Conservation (phyloP, 768 basidiomycete genomes). For the Kwoniella mangroviensis region DNA sequence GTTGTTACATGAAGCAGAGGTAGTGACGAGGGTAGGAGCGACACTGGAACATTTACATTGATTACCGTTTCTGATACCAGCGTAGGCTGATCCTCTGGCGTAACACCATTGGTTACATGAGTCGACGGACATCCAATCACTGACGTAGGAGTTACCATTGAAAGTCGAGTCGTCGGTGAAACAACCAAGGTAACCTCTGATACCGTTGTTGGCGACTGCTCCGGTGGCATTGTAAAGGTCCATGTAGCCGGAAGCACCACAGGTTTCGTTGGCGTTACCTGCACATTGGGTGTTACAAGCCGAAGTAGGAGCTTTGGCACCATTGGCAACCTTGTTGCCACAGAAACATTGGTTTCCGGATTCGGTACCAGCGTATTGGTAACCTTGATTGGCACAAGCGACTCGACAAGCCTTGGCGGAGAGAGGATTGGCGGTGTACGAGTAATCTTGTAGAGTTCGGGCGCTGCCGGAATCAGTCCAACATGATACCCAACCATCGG, state of each 20-base stretch:
- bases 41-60: conserved; percentile 32
- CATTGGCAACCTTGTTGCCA: conserved; percentile 22
- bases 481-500: conserved; percentile 27
- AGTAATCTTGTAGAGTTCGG: conserved; percentile 22
- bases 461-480: conserved; percentile 20
- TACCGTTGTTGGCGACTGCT: conserved; percentile 13
- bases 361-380: conserved; percentile 33
- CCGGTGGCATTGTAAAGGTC: conserved; percentile 38
- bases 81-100: conserved; percentile 21
- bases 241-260: conserved; percentile 30
- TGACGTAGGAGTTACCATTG: conserved; percentile 19
- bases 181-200: conserved; percentile 37
- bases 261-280: conserved; percentile 36
- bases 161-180: conserved; percentile 33
- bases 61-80: conserved; percentile 32
- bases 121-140: conserved; percentile 31
- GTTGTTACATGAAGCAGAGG: conserved; percentile 27
- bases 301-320: conserved; percentile 23
- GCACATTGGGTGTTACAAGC: conserved; percentile 28
- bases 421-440: conserved; percentile 32
- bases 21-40: conserved; percentile 26
- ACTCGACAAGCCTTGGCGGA: conserved; percentile 34
- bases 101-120: conserved; percentile 30
- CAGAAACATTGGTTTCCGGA: conserved; percentile 33
- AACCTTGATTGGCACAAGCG: conserved; percentile 34